phyloP scores from a whole-genome alignment of 23 red algal species.

The Gracilaria caudata region DNA sequence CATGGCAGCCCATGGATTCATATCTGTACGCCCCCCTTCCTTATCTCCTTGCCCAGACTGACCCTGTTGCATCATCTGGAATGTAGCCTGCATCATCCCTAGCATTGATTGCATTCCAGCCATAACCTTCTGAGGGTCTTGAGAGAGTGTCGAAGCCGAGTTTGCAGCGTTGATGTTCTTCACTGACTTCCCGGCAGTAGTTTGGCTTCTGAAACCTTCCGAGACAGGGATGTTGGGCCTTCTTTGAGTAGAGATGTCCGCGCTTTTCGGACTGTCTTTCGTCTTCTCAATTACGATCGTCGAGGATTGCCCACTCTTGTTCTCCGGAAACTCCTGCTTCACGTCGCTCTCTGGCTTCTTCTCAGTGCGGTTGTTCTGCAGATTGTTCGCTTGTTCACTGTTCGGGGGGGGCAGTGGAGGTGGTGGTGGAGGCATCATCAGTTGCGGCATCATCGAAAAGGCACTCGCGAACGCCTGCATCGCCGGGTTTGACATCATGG shows the following conservation, averaged over 20 bases:
- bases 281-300: background rate
- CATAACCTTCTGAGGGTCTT: conserved; percentile 27
- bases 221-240: background rate
- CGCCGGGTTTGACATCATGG: conserved; percentile 47
- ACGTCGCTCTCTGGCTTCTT: background rate
- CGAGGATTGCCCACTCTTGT: background rate
- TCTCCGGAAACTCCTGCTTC: background rate
- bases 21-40: background rate
- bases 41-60: background rate
- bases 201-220: background rate
- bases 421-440: conserved; percentile 55
- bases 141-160: background rate
- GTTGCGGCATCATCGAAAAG: conserved; percentile 71
- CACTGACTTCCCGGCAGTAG: background rate
- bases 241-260: background rate
- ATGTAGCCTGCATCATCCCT: conserved; percentile 51
- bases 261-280: background rate
- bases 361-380: background rate
- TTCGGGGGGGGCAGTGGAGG: conserved; percentile 26
- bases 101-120: conserved; percentile 68
- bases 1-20: conserved; percentile 28
- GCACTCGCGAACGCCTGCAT: conserved; percentile 60
- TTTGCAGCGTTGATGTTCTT: background rate
- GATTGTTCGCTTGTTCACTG: background rate
- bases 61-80: conserved; percentile 37